phyloP scores from a whole-genome alignment of 305 asterid genomes.

The Solanum chacoense region DNA sequence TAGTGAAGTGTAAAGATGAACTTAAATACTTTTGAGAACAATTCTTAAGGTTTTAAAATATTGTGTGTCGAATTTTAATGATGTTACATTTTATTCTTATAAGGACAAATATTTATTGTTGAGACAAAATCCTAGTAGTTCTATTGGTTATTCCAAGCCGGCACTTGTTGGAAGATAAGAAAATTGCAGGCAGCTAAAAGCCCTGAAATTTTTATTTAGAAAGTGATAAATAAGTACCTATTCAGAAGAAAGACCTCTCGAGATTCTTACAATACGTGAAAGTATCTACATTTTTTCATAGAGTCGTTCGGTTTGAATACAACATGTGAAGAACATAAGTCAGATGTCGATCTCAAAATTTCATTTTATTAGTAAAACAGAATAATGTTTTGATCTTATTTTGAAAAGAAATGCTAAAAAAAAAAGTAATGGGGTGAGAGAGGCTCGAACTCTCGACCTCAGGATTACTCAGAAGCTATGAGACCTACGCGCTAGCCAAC shows the following conservation, averaged over 20 bases:
- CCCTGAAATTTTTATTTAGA: background rate
- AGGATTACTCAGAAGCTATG: slow-evolving; percentile 86
- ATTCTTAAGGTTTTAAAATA: background rate
- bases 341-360: background rate
- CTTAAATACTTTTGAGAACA: background rate
- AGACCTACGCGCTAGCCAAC: slow-evolving; percentile 95
- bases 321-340: background rate
- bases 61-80: background rate
- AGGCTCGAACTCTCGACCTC: slow-evolving; percentile 98
- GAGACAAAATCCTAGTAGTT: background rate
- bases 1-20: background rate
- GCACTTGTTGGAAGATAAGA: background rate
- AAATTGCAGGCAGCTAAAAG: background rate
- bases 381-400: background rate
- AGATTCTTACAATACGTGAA: background rate
- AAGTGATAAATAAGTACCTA: background rate
- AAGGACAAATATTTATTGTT: background rate
- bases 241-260: background rate
- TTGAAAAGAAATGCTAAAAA: too few species aligned
- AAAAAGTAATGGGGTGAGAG: slow-evolving; percentile 49
- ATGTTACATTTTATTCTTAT: background rate
- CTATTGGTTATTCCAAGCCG: background rate
- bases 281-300: background rate
- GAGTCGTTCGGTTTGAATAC: background rate
- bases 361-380: background rate